These are phyloP conservation scores for Leccinellum rugosiceps DNA, from an alignment of 768 basidiomycete genomes.

Conservation along the genomic window DNA sequence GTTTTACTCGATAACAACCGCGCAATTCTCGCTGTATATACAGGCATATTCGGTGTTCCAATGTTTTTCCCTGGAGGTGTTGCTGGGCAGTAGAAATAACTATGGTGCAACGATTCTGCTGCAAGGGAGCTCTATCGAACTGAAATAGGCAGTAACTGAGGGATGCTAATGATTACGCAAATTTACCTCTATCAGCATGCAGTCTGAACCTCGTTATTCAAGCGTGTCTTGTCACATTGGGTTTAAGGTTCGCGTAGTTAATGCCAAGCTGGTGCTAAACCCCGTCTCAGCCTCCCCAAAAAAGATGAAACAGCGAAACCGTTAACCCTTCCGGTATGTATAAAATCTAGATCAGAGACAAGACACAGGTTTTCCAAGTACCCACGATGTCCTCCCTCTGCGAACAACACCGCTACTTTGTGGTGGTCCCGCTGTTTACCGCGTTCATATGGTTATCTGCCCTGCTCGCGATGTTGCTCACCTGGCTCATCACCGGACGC, in stretches of 20 bases:
- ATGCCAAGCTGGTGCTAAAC: neutral
- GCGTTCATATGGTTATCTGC: conserved; percentile 71
- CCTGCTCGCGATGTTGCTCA: conserved; percentile 66
- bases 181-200: no score
- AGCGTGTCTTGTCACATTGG: no score
- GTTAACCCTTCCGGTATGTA: neutral
- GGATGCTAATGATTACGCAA: no score
- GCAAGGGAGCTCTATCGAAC: no score
- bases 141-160: no score
- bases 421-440: conserved; percentile 59
- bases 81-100: no score
- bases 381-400: conserved; percentile 15
- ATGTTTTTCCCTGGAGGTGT: no score
- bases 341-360: conserved; percentile 1
- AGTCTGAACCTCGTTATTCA: no score
- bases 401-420: conserved; percentile 53
- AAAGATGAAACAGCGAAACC: neutral
- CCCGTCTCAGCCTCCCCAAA: neutral
- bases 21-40: no score
- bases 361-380: neutral
- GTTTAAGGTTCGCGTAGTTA: neutral
- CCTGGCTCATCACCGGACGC: conserved; percentile 65
- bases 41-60: no score
- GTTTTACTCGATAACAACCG: no score
- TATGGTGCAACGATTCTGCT: no score